Percentiles rank a stretch among this genome's conserved stretches.
Evolutionary conservation across 176 grass and related monocot genomes (phyloP).

Genomic region (Avena insularis): DNA sequence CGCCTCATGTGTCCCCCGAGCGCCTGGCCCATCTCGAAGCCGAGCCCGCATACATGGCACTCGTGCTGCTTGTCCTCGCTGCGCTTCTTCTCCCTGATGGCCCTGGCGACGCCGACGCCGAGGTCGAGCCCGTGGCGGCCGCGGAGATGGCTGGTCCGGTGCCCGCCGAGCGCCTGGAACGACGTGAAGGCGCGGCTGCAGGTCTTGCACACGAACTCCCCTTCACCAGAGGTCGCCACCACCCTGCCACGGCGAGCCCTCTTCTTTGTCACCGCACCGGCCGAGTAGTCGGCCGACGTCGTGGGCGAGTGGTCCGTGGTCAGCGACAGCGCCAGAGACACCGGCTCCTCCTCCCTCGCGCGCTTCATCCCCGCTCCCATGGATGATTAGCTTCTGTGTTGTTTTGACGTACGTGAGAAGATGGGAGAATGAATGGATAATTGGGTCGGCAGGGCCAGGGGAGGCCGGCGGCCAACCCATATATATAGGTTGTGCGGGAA

Average conservation of each 20-base stretch:
- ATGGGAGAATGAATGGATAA: too few species aligned
- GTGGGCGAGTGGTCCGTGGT: not conserved
- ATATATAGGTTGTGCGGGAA: too few species aligned
- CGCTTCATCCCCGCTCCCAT: not conserved
- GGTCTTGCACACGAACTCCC: conserved; percentile 63
- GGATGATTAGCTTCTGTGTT: not conserved
- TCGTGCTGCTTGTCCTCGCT: conserved; percentile 8
- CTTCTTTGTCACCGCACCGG: not conserved
- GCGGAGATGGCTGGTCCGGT: conserved; percentile 68
- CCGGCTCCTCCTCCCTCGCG: not conserved
- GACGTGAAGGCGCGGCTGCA: conserved; percentile 60
- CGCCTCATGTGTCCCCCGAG: too few species aligned
- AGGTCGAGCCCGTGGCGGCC: conserved; percentile 49
- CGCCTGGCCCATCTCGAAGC: conserved; percentile 52
- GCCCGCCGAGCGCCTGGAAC: conserved; percentile 68
- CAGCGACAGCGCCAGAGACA: not conserved
- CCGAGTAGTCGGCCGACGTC: not conserved
- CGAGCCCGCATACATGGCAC: conserved; percentile 65
- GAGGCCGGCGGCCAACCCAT: too few species aligned
- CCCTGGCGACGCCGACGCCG: conserved; percentile 29
- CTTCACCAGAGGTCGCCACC: too few species aligned
- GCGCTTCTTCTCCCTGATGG: conserved; percentile 1
- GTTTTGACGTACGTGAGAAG: too few species aligned
- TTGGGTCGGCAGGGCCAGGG: too few species aligned
- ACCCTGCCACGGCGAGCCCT: not conserved